Conservation (phyloP, 2,329 filamentous ascomycete genomes). For the Colletotrichum australisinense region DNA sequence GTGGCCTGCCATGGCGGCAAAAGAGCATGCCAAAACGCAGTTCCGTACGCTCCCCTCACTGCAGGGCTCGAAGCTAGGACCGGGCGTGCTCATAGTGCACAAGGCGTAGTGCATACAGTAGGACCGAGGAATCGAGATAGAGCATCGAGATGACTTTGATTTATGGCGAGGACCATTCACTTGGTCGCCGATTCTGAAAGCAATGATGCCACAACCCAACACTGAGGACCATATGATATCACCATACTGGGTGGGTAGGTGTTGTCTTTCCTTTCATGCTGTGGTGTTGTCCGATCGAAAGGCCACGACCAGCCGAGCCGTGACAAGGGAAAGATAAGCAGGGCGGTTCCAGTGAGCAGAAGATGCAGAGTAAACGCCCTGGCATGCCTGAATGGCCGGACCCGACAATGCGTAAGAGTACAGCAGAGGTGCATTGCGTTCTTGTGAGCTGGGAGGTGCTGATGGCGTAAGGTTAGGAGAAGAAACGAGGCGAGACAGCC, state of each 20-base stretch:
- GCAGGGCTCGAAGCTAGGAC: conserved; percentile 16
- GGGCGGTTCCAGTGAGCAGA: not conserved
- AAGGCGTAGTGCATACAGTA: not conserved
- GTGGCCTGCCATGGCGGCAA: conserved; percentile 11
- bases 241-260: not conserved
- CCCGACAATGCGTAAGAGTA: not conserved
- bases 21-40: not conserved
- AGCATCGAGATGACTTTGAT: conserved; percentile 7
- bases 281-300: not conserved
- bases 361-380: not conserved
- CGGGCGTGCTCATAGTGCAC: not conserved
- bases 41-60: conserved; percentile 11
- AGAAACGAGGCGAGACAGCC: conserved; percentile 20
- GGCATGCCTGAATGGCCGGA: not conserved
- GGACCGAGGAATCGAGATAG: not conserved
- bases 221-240: not conserved
- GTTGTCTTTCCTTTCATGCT: not conserved
- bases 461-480: not conserved
- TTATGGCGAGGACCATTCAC: not conserved
- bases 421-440: not conserved
- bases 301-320: not conserved
- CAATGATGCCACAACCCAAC: conserved; percentile 22
- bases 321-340: not conserved
- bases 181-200: not conserved
- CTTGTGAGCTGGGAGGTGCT: not conserved